phyloP scores from a whole-genome alignment of 1,284 basidiomycete species.

The Ustilago curta region DNA sequence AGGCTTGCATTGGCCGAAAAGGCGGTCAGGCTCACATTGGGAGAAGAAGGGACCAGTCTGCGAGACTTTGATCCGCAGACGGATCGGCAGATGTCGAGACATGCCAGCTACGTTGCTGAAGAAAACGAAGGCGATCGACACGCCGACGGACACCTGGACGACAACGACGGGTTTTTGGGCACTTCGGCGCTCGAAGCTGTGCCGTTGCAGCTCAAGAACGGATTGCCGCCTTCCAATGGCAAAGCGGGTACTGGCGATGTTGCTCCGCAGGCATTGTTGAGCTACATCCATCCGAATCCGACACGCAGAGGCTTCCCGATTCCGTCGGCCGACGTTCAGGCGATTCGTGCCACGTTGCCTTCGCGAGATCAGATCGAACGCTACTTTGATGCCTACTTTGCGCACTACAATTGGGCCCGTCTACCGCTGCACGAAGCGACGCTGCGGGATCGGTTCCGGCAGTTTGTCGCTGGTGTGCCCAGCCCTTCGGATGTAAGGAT shows the following conservation, averaged over 20 bases:
- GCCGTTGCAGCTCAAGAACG: conserved; percentile 41
- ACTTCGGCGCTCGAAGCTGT: conserved; percentile 48
- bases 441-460: conserved; percentile 41
- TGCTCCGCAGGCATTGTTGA: conserved; percentile 30
- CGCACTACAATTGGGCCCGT: conserved; percentile 52
- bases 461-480: conserved; percentile 36
- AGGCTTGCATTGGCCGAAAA: conserved; percentile 45
- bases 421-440: conserved; percentile 35
- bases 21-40: conserved; percentile 30
- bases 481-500: conserved; percentile 39
- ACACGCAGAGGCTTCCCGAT: conserved; percentile 49
- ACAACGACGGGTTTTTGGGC: conserved; percentile 51
- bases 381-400: conserved; percentile 53
- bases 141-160: conserved; percentile 44
- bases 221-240: conserved; percentile 18
- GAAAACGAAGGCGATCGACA: conserved; percentile 41
- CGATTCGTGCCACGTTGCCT: conserved; percentile 43
- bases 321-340: conserved; percentile 43
- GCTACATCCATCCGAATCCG: conserved; percentile 49
- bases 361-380: conserved; percentile 44
- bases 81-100: conserved; percentile 23
- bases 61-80: conserved; percentile 4
- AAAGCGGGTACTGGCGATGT: conserved; percentile 25
- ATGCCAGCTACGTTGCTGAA: conserved; percentile 36
- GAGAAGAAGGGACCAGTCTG: conserved; percentile 20